Evolutionary conservation across 1,139 yeast species (phyloP).

Genomic region (Kluyveromyces marxianus): DNA sequence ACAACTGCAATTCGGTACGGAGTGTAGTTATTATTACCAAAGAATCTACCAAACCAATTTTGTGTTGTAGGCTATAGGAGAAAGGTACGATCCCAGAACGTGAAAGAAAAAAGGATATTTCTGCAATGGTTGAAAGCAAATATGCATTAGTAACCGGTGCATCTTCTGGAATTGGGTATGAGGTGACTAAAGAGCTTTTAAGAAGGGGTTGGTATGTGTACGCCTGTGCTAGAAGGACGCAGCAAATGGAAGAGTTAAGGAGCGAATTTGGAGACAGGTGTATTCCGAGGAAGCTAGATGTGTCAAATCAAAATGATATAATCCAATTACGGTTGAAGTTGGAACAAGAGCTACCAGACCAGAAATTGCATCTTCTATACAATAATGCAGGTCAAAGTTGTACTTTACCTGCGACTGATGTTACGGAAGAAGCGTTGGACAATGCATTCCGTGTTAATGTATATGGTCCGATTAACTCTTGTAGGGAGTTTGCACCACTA

Average conservation of each 20-base stretch:
- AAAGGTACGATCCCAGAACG: no score
- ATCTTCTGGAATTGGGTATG: conserved; percentile 49
- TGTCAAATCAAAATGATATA: conserved; percentile 47
- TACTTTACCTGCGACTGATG: conserved; percentile 64
- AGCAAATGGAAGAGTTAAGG: conserved; percentile 47
- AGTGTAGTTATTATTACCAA: no score
- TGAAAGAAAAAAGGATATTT: no score
- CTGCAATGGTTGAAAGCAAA: conserved; percentile 16
- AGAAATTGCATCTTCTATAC: conserved; percentile 50
- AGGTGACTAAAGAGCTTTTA: conserved; percentile 58
- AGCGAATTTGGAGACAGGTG: conserved; percentile 23
- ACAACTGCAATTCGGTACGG: no score
- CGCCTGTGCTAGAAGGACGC: conserved; percentile 67
- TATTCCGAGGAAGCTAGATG: conserved; percentile 41
- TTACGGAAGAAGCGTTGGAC: conserved; percentile 46
- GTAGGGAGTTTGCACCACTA: conserved; percentile 50
- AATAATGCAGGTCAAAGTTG: conserved; percentile 70
- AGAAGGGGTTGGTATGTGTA: conserved; percentile 55
- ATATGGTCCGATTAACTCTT: conserved; percentile 57
- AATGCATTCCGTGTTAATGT: conserved; percentile 63
- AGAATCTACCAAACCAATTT: no score
- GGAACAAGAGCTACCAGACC: conserved; percentile 34
- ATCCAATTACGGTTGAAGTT: conserved; percentile 38
- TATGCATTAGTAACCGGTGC: conserved; percentile 68
- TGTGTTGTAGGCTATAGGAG: no score